phyloP scores from a whole-genome alignment of 305 asterid genomes.

The Rubia tinctorum region DNA sequence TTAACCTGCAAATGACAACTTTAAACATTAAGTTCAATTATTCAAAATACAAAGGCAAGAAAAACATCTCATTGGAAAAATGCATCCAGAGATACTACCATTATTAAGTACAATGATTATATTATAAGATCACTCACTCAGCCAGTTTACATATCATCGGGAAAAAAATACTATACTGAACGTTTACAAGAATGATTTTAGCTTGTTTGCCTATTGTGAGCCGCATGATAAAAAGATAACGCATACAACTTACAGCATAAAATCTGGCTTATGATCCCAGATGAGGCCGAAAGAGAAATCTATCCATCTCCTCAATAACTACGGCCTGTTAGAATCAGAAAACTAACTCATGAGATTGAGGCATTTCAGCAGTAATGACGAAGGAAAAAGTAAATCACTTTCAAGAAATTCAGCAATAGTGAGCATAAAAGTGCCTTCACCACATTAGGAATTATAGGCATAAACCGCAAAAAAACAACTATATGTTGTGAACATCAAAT shows the following conservation, averaged over 20 bases:
- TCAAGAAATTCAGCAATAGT: too few species aligned
- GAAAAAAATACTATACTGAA: not conserved
- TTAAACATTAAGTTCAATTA: slow-evolving; percentile 3
- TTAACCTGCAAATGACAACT: slow-evolving; percentile 58
- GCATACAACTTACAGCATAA: slow-evolving; percentile 65
- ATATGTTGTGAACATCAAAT: not conserved
- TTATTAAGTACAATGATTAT: not conserved
- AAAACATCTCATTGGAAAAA: not conserved
- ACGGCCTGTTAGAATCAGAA: slow-evolving; percentile 54
- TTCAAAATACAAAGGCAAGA: not conserved
- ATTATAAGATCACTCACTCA: not conserved
- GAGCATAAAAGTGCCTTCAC: too few species aligned
- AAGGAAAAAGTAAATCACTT: too few species aligned
- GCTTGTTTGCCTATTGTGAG: too few species aligned
- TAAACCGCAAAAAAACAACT: not conserved
- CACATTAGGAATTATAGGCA: not conserved
- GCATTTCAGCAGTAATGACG: not conserved
- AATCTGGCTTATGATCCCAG: slow-evolving; percentile 81
- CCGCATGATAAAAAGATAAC: not conserved
- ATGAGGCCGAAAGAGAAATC: slow-evolving; percentile 89
- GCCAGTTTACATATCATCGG: not conserved
- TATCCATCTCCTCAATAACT: slow-evolving; percentile 93
- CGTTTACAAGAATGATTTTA: not conserved
- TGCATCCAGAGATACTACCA: not conserved
- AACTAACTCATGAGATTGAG: slow-evolving; percentile 7